Conservation (phyloP, 306 rosid genomes). For the Inga leiocalycina region DNA sequence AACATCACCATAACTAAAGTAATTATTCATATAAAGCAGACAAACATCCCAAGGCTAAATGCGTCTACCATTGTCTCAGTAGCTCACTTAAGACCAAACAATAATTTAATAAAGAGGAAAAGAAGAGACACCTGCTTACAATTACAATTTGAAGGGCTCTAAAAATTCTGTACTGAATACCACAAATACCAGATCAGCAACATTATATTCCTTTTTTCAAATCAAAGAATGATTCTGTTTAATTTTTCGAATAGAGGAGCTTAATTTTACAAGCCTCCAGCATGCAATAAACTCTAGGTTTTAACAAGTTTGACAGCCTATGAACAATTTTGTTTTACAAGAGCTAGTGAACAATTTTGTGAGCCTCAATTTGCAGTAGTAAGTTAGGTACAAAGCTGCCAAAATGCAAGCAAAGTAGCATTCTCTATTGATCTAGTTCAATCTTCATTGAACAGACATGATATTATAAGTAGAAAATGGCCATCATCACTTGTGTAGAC, state of each 20-base stretch:
- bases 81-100: not conserved
- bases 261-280: slow-evolving; percentile 18
- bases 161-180: not conserved
- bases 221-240: not conserved
- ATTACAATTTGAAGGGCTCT: not conserved
- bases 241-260: not conserved
- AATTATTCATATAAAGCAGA: not conserved
- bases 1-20: not conserved
- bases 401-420: slow-evolving; percentile 12
- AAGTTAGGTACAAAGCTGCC: not conserved
- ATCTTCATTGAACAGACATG: slow-evolving; percentile 22
- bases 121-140: not conserved
- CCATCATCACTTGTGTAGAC: slow-evolving; percentile 9
- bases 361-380: slow-evolving; percentile 6
- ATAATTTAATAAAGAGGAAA: not conserved
- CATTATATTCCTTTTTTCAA: not conserved
- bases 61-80: not conserved
- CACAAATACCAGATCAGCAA: not conserved
- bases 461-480: slow-evolving; percentile 28
- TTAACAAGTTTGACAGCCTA: not conserved
- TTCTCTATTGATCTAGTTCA: slow-evolving; percentile 20
- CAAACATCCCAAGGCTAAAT: not conserved
- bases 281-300: slow-evolving; percentile 10
- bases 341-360: not conserved
- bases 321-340: not conserved